A percentile compares a stretch with the other conserved stretches of the same genome.
Evolutionary conservation across 371 early-diverging fungal species (phyloP).

Genomic region (Mortierella sp.): DNA sequence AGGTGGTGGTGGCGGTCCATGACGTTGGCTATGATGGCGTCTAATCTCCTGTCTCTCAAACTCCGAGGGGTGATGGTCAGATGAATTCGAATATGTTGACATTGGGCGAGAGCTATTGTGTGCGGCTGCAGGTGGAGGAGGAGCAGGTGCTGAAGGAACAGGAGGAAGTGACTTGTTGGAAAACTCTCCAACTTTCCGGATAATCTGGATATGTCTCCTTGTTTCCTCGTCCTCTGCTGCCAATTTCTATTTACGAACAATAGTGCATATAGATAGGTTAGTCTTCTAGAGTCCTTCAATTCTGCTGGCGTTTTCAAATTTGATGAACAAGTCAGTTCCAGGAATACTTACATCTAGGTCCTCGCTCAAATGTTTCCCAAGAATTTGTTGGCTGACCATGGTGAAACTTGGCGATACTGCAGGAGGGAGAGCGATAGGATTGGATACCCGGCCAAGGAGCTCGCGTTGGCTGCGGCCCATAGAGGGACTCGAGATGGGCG

Average conservation of each 20-base stretch:
- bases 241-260: conserved; percentile 20
- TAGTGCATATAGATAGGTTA: not conserved
- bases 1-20: not conserved
- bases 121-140: conserved; percentile 2
- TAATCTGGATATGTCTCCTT: conserved; percentile 44
- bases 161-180: conserved; percentile 50
- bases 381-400: conserved; percentile 40
- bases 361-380: conserved; percentile 48
- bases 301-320: not conserved
- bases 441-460: conserved; percentile 31
- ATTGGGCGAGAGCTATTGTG: conserved; percentile 19
- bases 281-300: not conserved
- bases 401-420: conserved; percentile 32
- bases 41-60: conserved; percentile 8
- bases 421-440: conserved; percentile 43
- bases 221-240: conserved; percentile 47
- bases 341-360: conserved; percentile 41
- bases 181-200: conserved; percentile 49
- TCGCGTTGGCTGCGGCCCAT: conserved; percentile 33
- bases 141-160: conserved; percentile 15
- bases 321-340: not conserved
- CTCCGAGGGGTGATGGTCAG: conserved; percentile 34
- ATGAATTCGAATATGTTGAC: conserved; percentile 47
- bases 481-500: conserved; percentile 38
- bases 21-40: conserved; percentile 6